Evolutionary conservation across 805 yeast species (phyloP), one percentile per base, ranked within the genome.

Genomic region (Wickerhamiella domercqiae): DNA sequence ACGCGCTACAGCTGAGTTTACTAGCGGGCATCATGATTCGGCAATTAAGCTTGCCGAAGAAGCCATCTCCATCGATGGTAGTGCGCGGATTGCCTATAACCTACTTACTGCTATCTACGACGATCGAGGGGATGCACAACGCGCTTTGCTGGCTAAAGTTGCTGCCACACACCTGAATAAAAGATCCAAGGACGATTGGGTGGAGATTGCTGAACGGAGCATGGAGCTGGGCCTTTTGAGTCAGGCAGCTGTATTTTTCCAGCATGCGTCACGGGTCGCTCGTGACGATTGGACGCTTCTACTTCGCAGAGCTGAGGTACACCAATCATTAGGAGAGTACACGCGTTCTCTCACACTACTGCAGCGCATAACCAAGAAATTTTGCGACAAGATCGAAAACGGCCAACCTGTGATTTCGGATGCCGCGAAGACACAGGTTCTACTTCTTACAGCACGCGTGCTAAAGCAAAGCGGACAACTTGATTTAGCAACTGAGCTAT

Each of bases 201-300:
- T 79, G 49, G 79, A 93, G 0, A 59, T 84, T 32, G 96, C 95
- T 34, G 94, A 81, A 50, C 79, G 87, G 34, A 77, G 79, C 46
- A 67, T 72, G 39, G 61, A 69, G 37, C 76, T 73, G 42, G 86
- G 83, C 1, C 64, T 73, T 33, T 57, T 68, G 35, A 72, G 75
- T 45, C 78, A 79, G 35, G 62, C 62, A 2, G 42, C 55, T 5
- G 43, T 51, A 71, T 93, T 54, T 75, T 93, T 54, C 73, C 74
- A 51, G 69, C 78, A 34, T 73, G 95, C 94, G 61, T 79, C 47
- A 50, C 80, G 38, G 90, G 93, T 21, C 86, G 94, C 77, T 45
- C 74, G 82, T 0, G 70, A 73, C 55, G 93, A 86, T 58, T 72
- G 73, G 49, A 75, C 67, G 20, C 73, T 81, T 45, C 82, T 95